Base-by-base conservation (phyloP, 2,329 filamentous ascomycete genomes). In the Alternaria viburni region DNA sequence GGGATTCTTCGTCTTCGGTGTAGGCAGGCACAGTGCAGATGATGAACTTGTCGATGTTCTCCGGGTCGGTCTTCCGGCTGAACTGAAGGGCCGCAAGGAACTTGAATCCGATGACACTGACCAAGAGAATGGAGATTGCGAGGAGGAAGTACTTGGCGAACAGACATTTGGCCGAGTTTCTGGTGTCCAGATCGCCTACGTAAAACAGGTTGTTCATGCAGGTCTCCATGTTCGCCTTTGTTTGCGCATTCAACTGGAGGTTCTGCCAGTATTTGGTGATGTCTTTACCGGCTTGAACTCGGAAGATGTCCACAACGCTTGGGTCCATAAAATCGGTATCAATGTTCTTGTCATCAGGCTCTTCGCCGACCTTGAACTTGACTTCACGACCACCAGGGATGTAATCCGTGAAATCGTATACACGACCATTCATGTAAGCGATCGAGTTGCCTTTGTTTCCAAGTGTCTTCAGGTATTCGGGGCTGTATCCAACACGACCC, bases 11-110 rank as follows among this genome's bases (percentile, higher is more conserved):
- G 77, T 98, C 96, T 84, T 99, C 96, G 1, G 96, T 99, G 76
- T 99, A 99, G 1, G 93, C 96, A 0, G 96, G 96, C 64, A 99
- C 95, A 80, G 97, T 96, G 77, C 93, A 97, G 81, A 99, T 97
- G 79, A 99, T 86, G 79, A 99, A 99, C 79, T 99, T 99, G 82
- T 99, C 96, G 28, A 99, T 88, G 77, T 97, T 96, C 81, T 99
- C 96, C 0, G 96, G 96, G 41, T 95, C 83, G 68, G 92, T 97
- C 83, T 97, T 97, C 72, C 87, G 89, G 47, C 93, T 91, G 74
- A 99, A 99, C 76, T 99, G 96, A 62, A 99, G 86, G 8, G 96
- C 96, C 30, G 96, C 96, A 69, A 98, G 86, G 84, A 99, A 99
- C 80, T 99, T 99, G 89, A 98, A 96, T 17, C 87, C 88, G 71